Evolutionary conservation across 441 rosid species (phyloP).

Genomic region (Populus trichocarpa): DNA sequence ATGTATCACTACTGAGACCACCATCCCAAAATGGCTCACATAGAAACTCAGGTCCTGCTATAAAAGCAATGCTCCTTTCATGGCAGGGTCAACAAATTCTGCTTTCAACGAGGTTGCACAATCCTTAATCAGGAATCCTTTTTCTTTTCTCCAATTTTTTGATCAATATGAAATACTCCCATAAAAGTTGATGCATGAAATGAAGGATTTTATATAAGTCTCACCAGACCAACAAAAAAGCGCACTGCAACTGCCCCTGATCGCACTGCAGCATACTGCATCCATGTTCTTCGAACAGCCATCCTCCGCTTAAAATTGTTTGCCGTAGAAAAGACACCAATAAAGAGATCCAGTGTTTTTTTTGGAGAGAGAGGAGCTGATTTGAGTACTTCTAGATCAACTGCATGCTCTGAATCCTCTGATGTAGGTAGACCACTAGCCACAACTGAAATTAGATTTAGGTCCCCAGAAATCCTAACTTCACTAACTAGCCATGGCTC

Average conservation of each 20-base stretch:
- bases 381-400: conserved; percentile 69
- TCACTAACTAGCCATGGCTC: conserved; percentile 65
- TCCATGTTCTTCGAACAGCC: conserved; percentile 98
- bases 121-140: neutral
- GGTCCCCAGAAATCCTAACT: conserved; percentile 54
- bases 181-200: neutral
- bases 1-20: neutral
- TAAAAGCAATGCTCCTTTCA: neutral
- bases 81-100: neutral
- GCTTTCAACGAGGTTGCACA: neutral
- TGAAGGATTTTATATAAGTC: conserved; percentile 19
- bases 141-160: neutral
- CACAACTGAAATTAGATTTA: conserved; percentile 40
- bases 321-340: conserved; percentile 93
- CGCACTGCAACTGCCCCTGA: conserved; percentile 83
- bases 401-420: conserved; percentile 42
- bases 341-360: conserved; percentile 61
- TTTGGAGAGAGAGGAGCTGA: conserved; percentile 52
- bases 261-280: conserved; percentile 80
- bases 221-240: conserved; percentile 97
- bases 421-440: conserved; percentile 58
- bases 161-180: neutral
- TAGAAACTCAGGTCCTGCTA: neutral
- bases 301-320: conserved; percentile 92
- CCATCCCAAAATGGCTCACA: neutral